phyloP scores from a whole-genome alignment of 2,329 filamentous ascomycete species.

The Aureobasidium musti region DNA sequence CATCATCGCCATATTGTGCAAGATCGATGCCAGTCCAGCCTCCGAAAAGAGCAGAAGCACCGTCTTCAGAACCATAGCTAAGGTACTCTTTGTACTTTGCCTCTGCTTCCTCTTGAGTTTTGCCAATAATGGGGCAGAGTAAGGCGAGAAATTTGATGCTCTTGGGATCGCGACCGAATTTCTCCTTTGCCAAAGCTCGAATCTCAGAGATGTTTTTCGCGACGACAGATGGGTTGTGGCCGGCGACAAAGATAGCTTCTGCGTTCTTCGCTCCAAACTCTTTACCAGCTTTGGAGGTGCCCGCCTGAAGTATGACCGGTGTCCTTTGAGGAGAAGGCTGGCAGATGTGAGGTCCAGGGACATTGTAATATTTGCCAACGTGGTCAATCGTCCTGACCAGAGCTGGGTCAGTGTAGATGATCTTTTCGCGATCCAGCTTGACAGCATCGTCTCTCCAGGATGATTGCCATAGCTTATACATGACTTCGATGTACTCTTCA shows the following conservation, averaged over 20 bases:
- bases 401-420: slow-evolving; percentile 61
- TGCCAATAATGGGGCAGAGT: slow-evolving; percentile 65
- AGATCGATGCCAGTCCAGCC: slow-evolving; percentile 73
- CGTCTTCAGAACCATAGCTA: slow-evolving; percentile 64
- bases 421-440: slow-evolving; percentile 58
- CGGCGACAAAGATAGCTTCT: slow-evolving; percentile 66
- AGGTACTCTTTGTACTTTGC: slow-evolving; percentile 64
- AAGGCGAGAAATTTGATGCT: slow-evolving; percentile 69
- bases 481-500: slow-evolving; percentile 65
- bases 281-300: slow-evolving; percentile 66
- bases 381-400: slow-evolving; percentile 68
- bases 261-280: slow-evolving; percentile 69
- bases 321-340: slow-evolving; percentile 68
- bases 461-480: slow-evolving; percentile 67
- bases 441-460: slow-evolving; percentile 70
- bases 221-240: slow-evolving; percentile 39
- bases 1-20: slow-evolving; percentile 61
- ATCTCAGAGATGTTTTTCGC: slow-evolving; percentile 43
- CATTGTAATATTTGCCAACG: slow-evolving; percentile 62
- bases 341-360: slow-evolving; percentile 66
- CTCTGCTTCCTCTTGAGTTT: slow-evolving; percentile 65
- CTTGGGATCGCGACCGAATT: slow-evolving; percentile 59
- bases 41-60: slow-evolving; percentile 69
- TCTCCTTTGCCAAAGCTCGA: not conserved
- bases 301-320: slow-evolving; percentile 69